These are phyloP conservation scores for Hsuehochloa calcarea DNA, from an alignment of 176 grass and related monocot genomes.

Conservation along the genomic window DNA sequence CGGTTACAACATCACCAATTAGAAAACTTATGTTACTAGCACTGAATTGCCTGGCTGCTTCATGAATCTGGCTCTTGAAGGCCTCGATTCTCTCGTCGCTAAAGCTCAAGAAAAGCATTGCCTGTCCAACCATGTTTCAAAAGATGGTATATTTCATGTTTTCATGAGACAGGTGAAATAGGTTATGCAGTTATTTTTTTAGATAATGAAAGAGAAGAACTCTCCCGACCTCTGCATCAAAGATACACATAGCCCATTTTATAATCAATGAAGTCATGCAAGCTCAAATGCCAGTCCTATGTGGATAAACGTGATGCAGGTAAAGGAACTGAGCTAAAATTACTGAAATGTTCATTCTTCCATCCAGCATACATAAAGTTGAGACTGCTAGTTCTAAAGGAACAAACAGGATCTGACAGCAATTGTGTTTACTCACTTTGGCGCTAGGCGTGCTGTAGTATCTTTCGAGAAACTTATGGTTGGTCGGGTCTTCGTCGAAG, in stretches of 20 bases:
- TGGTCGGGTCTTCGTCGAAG: conserved; percentile 55
- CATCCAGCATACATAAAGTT: neutral
- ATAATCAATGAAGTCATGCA: neutral
- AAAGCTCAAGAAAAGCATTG: conserved; percentile 91
- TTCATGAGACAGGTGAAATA: neutral
- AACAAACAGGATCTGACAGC: neutral
- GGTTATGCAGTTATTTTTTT: too few relatives aligned
- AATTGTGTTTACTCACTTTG: conserved; percentile 61
- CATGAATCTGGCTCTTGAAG: conserved; percentile 65
- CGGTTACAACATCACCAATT: conserved; percentile 67
- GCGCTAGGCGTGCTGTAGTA: conserved; percentile 53
- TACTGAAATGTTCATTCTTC: conserved; percentile 1
- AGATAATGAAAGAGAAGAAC: too few relatives aligned
- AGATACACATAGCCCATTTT: too few relatives aligned
- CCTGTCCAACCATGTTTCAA: conserved; percentile 41
- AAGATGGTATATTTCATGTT: neutral
- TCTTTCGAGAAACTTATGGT: conserved; percentile 76
- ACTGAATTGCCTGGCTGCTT: conserved; percentile 61
- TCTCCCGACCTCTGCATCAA: too few relatives aligned
- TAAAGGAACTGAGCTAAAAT: conserved; percentile 15
- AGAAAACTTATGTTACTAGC: conserved; percentile 81
- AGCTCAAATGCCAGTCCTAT: neutral
- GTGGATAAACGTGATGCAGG: conserved; percentile 31
- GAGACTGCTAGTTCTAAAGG: neutral
- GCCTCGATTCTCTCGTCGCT: conserved; percentile 41